phyloP scores from a whole-genome alignment of 2,329 filamentous ascomycete species.

The Shiraia bambusicola region DNA sequence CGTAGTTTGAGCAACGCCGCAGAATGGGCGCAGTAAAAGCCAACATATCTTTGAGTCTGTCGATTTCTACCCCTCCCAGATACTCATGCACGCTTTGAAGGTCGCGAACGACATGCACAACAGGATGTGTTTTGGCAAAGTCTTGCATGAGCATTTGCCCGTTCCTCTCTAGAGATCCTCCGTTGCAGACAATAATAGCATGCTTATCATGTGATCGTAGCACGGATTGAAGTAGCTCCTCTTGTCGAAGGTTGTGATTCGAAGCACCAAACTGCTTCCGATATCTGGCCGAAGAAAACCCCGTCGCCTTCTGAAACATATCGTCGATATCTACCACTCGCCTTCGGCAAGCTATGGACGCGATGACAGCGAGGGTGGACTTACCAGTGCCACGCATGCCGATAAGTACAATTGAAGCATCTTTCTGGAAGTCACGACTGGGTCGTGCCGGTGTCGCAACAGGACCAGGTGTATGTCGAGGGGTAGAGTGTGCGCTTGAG shows the following conservation, averaged over 20 bases:
- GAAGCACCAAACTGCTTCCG: constrained; percentile 62
- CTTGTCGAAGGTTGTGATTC: constrained; percentile 65
- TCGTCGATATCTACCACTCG: constrained; percentile 70
- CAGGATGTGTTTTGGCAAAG: constrained; percentile 65
- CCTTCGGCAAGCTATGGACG: constrained; percentile 68
- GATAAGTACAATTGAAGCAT: constrained; percentile 71
- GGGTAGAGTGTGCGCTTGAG: constrained; percentile 32
- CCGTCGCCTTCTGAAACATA: constrained; percentile 65
- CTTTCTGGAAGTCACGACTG: constrained; percentile 52
- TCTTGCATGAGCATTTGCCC: constrained; percentile 62
- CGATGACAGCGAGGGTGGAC: constrained; percentile 73
- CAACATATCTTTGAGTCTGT: constrained; percentile 61
- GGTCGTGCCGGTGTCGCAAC: constrained; percentile 18
- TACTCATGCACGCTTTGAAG: constrained; percentile 64
- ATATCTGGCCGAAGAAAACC: constrained; percentile 63
- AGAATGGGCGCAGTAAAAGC: constrained; percentile 61
- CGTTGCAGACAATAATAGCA: constrained; percentile 70
- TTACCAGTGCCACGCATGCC: constrained; percentile 75
- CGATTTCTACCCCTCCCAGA: constrained; percentile 55
- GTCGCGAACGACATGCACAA: constrained; percentile 70
- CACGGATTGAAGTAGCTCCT: constrained; percentile 61
- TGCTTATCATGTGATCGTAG: constrained; percentile 61
- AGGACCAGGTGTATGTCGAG: constrained; percentile 30
- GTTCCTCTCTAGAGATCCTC: constrained; percentile 66
- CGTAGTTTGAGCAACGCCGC: constrained; percentile 68